Percentiles rank a stretch among this genome's conserved stretches.
Evolutionary conservation across 805 yeast species (phyloP).

Genomic region (Ogataea zsoltii): DNA sequence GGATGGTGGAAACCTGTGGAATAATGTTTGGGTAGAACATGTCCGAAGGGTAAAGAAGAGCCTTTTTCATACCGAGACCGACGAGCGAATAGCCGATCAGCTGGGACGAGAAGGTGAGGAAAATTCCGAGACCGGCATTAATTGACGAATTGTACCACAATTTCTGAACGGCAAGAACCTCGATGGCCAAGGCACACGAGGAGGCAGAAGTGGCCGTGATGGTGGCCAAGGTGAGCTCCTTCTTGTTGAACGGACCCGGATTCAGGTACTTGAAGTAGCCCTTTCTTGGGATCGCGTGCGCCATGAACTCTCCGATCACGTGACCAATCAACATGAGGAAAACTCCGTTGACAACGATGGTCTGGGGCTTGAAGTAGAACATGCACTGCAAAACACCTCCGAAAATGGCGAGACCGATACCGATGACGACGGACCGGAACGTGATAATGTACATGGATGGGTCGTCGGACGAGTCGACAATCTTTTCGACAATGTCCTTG

Average conservation of each 20-base stretch:
- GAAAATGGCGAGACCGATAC: slow-evolving; percentile 36
- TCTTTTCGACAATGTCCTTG: slow-evolving; percentile 25
- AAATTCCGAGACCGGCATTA: slow-evolving; percentile 32
- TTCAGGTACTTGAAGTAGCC: slow-evolving; percentile 29
- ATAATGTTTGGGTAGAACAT: slow-evolving; percentile 44
- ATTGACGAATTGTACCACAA: slow-evolving; percentile 31
- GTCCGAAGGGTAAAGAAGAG: slow-evolving; percentile 25
- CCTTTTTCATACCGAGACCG: slow-evolving; percentile 30
- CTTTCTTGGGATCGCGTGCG: slow-evolving; percentile 29
- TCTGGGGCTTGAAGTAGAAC: slow-evolving; percentile 39
- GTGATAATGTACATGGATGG: slow-evolving; percentile 40
- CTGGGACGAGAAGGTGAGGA: slow-evolving; percentile 35
- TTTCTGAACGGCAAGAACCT: slow-evolving; percentile 36
- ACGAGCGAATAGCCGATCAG: slow-evolving; percentile 33
- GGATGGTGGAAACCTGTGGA: slow-evolving; percentile 31
- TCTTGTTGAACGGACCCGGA: slow-evolving; percentile 47
- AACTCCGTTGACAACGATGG: slow-evolving; percentile 35
- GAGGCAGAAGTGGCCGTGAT: slow-evolving; percentile 37
- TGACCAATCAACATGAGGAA: slow-evolving; percentile 36
- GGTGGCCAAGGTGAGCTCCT: slow-evolving; percentile 45
- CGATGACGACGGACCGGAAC: slow-evolving; percentile 35
- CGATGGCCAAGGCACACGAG: slow-evolving; percentile 32
- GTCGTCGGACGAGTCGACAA: slow-evolving; percentile 37
- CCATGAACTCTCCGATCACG: slow-evolving; percentile 33
- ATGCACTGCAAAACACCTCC: slow-evolving; percentile 38